Base-by-base conservation (phyloP, 1,139 yeast species). In the Pichia sp. region DNA sequence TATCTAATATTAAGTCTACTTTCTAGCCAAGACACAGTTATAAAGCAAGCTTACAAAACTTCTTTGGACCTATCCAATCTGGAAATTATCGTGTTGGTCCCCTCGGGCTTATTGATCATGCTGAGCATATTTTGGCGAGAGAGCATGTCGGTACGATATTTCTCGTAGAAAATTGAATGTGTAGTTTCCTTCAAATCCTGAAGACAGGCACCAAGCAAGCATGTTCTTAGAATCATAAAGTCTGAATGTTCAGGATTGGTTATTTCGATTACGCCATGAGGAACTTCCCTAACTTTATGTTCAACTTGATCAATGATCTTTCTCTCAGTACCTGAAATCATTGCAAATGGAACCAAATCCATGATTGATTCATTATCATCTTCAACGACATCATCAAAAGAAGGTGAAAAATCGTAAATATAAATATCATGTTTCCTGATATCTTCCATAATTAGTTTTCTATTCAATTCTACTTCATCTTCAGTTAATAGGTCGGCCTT, bases 161-260 rank as follows among this genome's bases (percentile, higher is more conserved):
- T 68, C 66, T 91, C 98, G 61, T 91, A 91, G 59, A 85, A 96
- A 37, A 78, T 70, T 49, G 74, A 70, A 14, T 94, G 70, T 3
- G 98, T 91, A 12, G 94, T 76, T 56, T 91, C 97, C 55, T 88
- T 88, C 58, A 91, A 75, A 60, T 91, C 97, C 63, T 88, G 96
- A 55, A 91, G 70, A 60, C 88, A 95, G 22, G 96, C 87, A 61
- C 96, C 80, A 41, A 94, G 79, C 58, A 91, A 73, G 60, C 91
- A 88, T 54, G 86, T 94, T 62, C 96, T 75, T 56, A 91, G 73
- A 51, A 83, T 81, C 31, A 82, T 79, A 66, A 88, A 91, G 63
- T 91, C 98, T 60, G 96, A 84, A 60, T 88, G 96, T 41, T 75
- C 69, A 37, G 86, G 87, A 61, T 91, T 95, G 60, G 87, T 96